Evolutionary conservation across 495 filamentous ascomycete genomes (phyloP), one percentile per base, ranked within the genome.

Genomic region (Penicillium canescens): DNA sequence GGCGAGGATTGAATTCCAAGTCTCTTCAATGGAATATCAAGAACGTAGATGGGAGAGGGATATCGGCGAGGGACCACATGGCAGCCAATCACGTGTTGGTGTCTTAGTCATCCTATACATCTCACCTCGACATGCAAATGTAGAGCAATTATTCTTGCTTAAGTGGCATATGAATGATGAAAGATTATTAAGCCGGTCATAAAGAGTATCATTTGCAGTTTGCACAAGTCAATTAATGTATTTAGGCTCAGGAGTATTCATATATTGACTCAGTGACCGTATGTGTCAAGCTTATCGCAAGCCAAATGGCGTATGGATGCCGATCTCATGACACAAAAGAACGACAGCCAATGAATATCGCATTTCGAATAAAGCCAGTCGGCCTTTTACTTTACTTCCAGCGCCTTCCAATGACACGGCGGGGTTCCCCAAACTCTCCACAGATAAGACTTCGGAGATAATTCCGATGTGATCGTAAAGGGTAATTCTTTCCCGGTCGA

Each of bases 381-480:
- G 24, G 8, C 16, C 9, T 13, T 46, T 1, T 13, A 34, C 0
- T 23, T 37, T 51, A 31, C 53, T 35, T n/a, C 16, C 47, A 28
- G 35, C 53, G 53, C 53, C 53, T 55, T 55, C 53, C 39, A 55
- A 36, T 28, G 23, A 55, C 45, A 55, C 36, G 38, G 53, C 53
- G 42, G 47, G 50, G 57, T 54, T 36, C 7, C 21, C 9, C 36
- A 33, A 20, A 42, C 42, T 43, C 28, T 23, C 35, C 49, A 52
- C 38, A 59, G 58, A 64, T 64, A 64, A 61, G 61, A 36, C 12
- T 21, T 55, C 12, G 46, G 46, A 21, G 21, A 12, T 37, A 33
- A 42, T 21, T 6, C 36, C 41, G 21, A 20, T 16, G 33, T 18
- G 43, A 46, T 18, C n/a, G 21, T 14, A 41, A 39, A 26, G 39